These are phyloP conservation scores for Beauveria medogensis DNA, from an alignment of 2,329 filamentous ascomycete species.

Conservation along the genomic window DNA sequence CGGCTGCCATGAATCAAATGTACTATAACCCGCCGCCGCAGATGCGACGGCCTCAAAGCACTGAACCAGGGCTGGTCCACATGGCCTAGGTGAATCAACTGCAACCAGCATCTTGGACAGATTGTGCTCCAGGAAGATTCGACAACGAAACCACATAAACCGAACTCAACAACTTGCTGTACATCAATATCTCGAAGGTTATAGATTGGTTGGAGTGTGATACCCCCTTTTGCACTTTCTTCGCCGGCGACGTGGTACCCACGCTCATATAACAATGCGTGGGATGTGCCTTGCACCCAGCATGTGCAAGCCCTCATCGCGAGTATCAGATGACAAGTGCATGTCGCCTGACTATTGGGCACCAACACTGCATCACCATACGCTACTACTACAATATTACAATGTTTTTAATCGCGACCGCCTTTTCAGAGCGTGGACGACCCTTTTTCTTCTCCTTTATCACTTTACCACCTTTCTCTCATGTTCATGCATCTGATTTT, in stretches of 20 bases:
- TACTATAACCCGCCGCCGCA: slow-evolving; percentile 61
- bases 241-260: neutral
- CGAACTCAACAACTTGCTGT: neutral
- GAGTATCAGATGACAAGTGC: neutral
- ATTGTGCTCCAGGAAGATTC: neutral
- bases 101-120: slow-evolving; percentile 2
- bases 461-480: neutral
- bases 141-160: neutral
- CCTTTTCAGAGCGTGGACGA: neutral
- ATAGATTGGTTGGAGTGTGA: slow-evolving; percentile 11
- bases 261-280: neutral
- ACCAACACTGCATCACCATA: neutral
- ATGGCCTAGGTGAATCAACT: slow-evolving; percentile 27
- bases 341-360: neutral
- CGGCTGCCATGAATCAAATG: slow-evolving; percentile 53
- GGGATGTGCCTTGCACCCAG: neutral
- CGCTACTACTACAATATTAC: neutral
- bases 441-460: neutral
- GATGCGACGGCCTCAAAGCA: slow-evolving; percentile 66
- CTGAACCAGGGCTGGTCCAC: slow-evolving; percentile 50
- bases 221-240: slow-evolving; percentile 7
- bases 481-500: neutral
- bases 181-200: slow-evolving; percentile 1
- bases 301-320: neutral
- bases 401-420: neutral